A percentile compares a stretch with the other conserved stretches of the same genome.
phyloP scores from a whole-genome alignment of 2,329 filamentous ascomycete species.

The Myriangium duriaei region DNA sequence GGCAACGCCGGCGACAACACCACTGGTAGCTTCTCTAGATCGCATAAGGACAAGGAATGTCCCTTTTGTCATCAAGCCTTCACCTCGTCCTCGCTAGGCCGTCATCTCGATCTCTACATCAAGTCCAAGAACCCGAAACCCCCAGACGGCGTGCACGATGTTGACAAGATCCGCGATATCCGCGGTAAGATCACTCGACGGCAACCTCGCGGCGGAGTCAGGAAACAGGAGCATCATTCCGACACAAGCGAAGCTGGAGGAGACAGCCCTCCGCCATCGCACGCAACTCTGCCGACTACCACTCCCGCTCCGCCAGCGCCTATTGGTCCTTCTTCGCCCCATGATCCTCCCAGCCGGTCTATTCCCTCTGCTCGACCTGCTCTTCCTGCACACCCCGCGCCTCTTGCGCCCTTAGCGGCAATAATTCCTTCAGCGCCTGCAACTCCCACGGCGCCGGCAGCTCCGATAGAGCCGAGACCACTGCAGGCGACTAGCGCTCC shows the following conservation, averaged over 20 bases:
- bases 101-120: constrained; percentile 89
- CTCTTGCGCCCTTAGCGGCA: not conserved
- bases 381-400: too few relatives aligned
- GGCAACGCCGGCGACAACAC: constrained; percentile 15
- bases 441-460: too few relatives aligned
- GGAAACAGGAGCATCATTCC: constrained; percentile 8
- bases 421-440: not conserved
- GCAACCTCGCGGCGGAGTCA: constrained; percentile 49
- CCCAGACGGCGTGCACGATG: constrained; percentile 76
- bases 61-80: constrained; percentile 82
- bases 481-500: not conserved
- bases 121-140: constrained; percentile 85
- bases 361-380: too few relatives aligned
- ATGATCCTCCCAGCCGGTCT: too few relatives aligned
- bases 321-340: not conserved
- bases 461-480: not conserved
- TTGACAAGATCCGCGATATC: constrained; percentile 75
- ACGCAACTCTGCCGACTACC: not conserved
- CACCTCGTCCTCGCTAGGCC: constrained; percentile 83
- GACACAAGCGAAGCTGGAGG: not conserved
- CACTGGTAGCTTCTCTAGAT: constrained; percentile 20
- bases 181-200: constrained; percentile 76
- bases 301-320: not conserved
- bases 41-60: constrained; percentile 75
- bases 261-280: not conserved